These are phyloP conservation scores for Solanum bulbocastanum DNA, from an alignment of 257 asterid genomes.

Conservation along the genomic window DNA sequence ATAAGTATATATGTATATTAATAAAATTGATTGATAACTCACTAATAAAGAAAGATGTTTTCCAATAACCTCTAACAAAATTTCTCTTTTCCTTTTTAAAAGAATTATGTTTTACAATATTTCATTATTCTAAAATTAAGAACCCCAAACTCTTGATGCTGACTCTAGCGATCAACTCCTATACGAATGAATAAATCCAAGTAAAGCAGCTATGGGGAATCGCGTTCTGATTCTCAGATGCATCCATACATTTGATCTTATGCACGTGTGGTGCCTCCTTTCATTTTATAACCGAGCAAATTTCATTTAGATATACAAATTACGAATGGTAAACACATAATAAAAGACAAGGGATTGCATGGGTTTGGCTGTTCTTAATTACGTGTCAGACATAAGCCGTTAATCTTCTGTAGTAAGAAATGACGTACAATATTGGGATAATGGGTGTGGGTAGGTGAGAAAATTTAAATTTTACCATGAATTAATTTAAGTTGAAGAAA, in stretches of 20 bases:
- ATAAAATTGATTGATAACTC: too few relatives aligned
- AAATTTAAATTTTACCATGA: background rate
- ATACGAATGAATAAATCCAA: background rate
- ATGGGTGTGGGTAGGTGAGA: background rate
- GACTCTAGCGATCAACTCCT: background rate
- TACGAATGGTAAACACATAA: too few relatives aligned
- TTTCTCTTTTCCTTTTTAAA: too few relatives aligned
- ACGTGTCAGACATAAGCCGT: background rate
- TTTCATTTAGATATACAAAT: too few relatives aligned
- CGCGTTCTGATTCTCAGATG: background rate
- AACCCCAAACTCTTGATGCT: too few relatives aligned
- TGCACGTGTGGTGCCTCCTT: background rate
- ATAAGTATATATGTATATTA: too few relatives aligned
- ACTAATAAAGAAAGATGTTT: too few relatives aligned
- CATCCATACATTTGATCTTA: background rate
- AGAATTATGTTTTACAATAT: too few relatives aligned
- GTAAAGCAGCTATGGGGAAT: background rate
- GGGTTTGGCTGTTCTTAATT: background rate
- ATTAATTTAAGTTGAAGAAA: background rate
- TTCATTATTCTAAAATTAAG: too few relatives aligned
- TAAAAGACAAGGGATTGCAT: background rate
- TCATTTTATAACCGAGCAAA: too few relatives aligned
- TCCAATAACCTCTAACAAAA: too few relatives aligned
- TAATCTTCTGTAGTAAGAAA: background rate
- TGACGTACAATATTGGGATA: background rate